Evolutionary conservation across 768 basidiomycete genomes (phyloP), one percentile per base, ranked within the genome.

Genomic region (Steccherinum ochraceum): DNA sequence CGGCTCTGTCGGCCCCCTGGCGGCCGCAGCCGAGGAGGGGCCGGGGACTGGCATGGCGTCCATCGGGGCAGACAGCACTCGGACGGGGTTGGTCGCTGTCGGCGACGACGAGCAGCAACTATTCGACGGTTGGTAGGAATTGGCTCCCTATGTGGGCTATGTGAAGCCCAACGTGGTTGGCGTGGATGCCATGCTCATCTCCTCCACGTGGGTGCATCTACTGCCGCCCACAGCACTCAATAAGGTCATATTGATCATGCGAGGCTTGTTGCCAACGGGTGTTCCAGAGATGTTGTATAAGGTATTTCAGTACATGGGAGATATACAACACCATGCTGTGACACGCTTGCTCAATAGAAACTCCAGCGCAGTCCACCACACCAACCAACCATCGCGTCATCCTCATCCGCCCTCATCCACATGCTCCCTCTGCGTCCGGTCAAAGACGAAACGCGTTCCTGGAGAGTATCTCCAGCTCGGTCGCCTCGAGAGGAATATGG

Each of bases 401-500:
- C n/a, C n/a, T n/a, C n/a, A n/a, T n/a, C n/a, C n/a, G n/a, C 11
- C 11, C 35, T 11, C 35, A 39, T 39, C 35, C 35, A 11, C 11
- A 11, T 39, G 35, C 35, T n/a, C 35, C 35, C 35, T 39, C 35
- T 11, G 11, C 35, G 35, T 39, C 35, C 35, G n/a, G 11, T n/a
- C 35, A n/a, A 47, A 51, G 48, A 40, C 54, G 49, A 39, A 57
- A 48, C 42, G 52, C 55, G 21, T 65, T 69, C 50, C 45, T 48
- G 52, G 48, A 55, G 55, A 78, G 53, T 56, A 59, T 56, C 26
- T 44, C 55, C 62, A 72, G 69, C 58, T 67, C 67, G 48, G 63
- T 67, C 52, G 64, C 70, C 19, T 62, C 65, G 25, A 83, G 50
- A 20, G 50, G 59, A 19, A 86, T 57, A 46, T 60, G 69, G 51